These are phyloP conservation scores for Sporisorium iseilematis-ciliati DNA, from an alignment of 1,284 basidiomycete genomes.

Conservation along the genomic window DNA sequence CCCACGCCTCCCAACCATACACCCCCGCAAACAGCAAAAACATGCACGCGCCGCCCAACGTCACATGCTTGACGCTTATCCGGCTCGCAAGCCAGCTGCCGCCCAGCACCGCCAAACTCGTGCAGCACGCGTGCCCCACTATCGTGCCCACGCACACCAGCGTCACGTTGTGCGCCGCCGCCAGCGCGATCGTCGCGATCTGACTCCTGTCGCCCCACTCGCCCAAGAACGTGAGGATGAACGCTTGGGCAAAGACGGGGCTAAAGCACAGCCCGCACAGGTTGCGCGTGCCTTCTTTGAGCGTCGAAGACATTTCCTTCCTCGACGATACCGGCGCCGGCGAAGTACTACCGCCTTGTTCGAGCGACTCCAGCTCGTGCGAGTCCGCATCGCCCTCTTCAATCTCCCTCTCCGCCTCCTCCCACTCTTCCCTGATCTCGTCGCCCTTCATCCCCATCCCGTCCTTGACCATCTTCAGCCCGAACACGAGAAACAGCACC, in stretches of 20 bases:
- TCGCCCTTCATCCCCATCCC: slow-evolving; percentile 60
- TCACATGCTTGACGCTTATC: slow-evolving; percentile 73
- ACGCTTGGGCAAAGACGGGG: slow-evolving; percentile 95
- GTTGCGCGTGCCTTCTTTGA: slow-evolving; percentile 80
- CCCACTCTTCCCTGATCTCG: slow-evolving; percentile 76
- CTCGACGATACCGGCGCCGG: not conserved
- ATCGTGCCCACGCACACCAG: slow-evolving; percentile 91
- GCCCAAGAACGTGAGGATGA: slow-evolving; percentile 93
- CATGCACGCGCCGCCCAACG: slow-evolving; percentile 82
- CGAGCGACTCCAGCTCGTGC: slow-evolving; percentile 75
- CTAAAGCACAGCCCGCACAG: slow-evolving; percentile 85
- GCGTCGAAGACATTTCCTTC: not conserved
- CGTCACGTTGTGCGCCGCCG: slow-evolving; percentile 86
- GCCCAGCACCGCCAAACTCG: slow-evolving; percentile 86
- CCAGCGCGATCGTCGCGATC: slow-evolving; percentile 95
- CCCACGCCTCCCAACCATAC: slow-evolving; percentile 71
- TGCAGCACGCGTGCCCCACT: slow-evolving; percentile 88
- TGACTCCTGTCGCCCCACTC: slow-evolving; percentile 99
- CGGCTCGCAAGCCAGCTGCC: slow-evolving; percentile 80
- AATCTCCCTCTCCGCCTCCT: slow-evolving; percentile 75
- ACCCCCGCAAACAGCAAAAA: slow-evolving; percentile 81
- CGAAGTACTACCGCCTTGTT: slow-evolving; percentile 46
- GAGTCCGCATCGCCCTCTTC: slow-evolving; percentile 87
- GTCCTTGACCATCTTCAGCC: slow-evolving; percentile 59
- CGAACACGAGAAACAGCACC: slow-evolving; percentile 71